phyloP scores from a whole-genome alignment of 129 eudicot species.

The Gnaphalium uliginosum region DNA sequence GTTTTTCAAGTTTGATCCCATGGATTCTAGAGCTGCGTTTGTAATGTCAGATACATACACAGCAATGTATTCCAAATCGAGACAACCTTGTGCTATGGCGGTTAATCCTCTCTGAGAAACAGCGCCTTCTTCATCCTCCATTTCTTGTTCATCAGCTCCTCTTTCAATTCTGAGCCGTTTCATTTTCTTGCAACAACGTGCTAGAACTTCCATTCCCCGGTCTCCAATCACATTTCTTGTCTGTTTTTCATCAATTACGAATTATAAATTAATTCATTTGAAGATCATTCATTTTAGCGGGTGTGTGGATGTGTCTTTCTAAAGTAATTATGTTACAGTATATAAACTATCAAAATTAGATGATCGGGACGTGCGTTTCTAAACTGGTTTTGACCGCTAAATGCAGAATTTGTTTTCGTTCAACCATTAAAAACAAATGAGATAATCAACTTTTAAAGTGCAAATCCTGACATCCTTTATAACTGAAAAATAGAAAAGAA shows the following conservation, averaged over 20 bases:
- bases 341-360: too few species aligned
- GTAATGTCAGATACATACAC: conserved; percentile 85
- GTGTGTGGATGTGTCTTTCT: not conserved
- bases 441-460: not conserved
- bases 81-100: conserved; percentile 71
- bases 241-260: conserved; percentile 41
- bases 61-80: conserved; percentile 70
- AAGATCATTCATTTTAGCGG: not conserved
- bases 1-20: conserved; percentile 65
- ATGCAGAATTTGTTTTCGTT: not conserved
- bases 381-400: not conserved
- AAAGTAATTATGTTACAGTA: not conserved
- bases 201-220: conserved; percentile 75
- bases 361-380: too few species aligned
- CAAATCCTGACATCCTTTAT: not conserved
- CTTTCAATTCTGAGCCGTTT: conserved; percentile 82
- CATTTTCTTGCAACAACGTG: conserved; percentile 56
- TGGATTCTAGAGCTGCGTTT: conserved; percentile 67
- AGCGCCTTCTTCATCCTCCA: conserved; percentile 75
- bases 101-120: conserved; percentile 85
- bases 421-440: not conserved
- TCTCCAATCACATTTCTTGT: conserved; percentile 81
- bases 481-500: not conserved
- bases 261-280: conserved; percentile 7
- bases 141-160: conserved; percentile 79